A percentile compares a stretch with the other conserved stretches of the same genome.
These are phyloP conservation scores for Neonectria hederae DNA, from an alignment of 2,329 filamentous ascomycete genomes.

Conservation along the genomic window DNA sequence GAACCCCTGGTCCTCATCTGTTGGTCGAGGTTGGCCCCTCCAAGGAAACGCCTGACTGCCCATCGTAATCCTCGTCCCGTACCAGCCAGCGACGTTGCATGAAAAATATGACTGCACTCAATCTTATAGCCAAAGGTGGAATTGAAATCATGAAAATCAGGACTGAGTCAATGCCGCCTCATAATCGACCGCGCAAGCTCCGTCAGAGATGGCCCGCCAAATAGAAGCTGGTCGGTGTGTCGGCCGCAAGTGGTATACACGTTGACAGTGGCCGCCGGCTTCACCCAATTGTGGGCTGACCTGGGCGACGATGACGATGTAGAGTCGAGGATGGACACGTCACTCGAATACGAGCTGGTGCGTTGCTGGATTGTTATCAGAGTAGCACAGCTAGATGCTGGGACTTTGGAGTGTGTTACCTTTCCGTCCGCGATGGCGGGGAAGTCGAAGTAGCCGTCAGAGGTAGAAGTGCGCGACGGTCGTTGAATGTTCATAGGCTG, in stretches of 20 bases:
- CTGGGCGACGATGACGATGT: conserved; percentile 44
- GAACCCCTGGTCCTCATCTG: conserved; percentile 7
- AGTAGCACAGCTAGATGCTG: neutral
- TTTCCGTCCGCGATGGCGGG: conserved; percentile 37
- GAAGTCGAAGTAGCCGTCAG: conserved; percentile 37
- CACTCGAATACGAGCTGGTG: conserved; percentile 45
- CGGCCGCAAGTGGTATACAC: conserved; percentile 65
- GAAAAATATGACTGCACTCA: conserved; percentile 19
- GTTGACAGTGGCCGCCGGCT: conserved; percentile 56
- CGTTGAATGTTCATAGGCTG: conserved; percentile 23
- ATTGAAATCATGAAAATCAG: conserved; percentile 10
- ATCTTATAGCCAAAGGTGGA: conserved; percentile 12
- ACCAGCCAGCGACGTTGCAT: conserved; percentile 41
- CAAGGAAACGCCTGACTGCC: conserved; percentile 31
- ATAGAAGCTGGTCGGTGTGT: conserved; percentile 63
- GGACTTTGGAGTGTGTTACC: conserved; percentile 26
- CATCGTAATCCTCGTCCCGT: conserved; percentile 36
- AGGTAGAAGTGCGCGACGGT: conserved; percentile 31
- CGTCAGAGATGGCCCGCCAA: conserved; percentile 58
- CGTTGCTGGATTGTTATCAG: conserved; percentile 40
- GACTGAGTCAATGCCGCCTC: conserved; percentile 42
- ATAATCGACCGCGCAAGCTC: conserved; percentile 55
- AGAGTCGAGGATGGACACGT: conserved; percentile 38
- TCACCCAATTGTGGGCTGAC: conserved; percentile 46
- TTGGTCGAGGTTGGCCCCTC: conserved; percentile 17